phyloP scores from a whole-genome alignment of 176 grass and related monocot genomes.

The Phyllostachys edulis region DNA sequence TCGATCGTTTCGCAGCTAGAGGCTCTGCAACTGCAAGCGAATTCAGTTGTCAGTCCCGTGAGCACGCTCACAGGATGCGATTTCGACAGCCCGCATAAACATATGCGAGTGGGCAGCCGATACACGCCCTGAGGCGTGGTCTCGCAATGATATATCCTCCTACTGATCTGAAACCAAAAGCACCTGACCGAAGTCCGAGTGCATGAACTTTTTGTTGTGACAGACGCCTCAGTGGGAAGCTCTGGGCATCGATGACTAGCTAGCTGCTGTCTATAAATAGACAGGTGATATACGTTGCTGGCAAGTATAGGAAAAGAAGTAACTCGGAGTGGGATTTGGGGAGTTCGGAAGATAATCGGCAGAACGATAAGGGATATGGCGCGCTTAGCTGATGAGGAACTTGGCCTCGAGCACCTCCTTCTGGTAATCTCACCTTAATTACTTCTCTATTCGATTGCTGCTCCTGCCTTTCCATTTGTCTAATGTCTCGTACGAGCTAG shows the following conservation, averaged over 20 bases:
- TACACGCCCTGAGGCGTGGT: too few species aligned
- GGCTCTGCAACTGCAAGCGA: neutral
- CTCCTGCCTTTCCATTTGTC: too few species aligned
- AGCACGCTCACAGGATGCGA: neutral
- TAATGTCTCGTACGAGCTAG: neutral
- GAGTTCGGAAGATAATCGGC: neutral
- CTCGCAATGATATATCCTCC: neutral
- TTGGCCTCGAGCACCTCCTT: neutral
- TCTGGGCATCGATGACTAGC: too few species aligned
- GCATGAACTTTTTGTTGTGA: neutral
- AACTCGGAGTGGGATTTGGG: neutral
- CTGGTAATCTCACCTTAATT: neutral
- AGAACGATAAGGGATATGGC: neutral
- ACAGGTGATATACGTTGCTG: neutral
- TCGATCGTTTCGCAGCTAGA: neutral
- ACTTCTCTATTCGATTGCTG: too few species aligned
- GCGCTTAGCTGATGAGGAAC: neutral
- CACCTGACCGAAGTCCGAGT: neutral
- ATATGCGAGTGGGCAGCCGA: too few species aligned
- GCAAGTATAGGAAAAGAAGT: neutral
- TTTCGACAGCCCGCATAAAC: neutral
- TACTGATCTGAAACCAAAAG: neutral
- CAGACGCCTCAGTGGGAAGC: neutral
- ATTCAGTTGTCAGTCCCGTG: neutral
- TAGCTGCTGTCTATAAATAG: neutral